These are phyloP conservation scores for Alternaria gaisen DNA, from an alignment of 2,329 filamentous ascomycete species.

Conservation along the genomic window DNA sequence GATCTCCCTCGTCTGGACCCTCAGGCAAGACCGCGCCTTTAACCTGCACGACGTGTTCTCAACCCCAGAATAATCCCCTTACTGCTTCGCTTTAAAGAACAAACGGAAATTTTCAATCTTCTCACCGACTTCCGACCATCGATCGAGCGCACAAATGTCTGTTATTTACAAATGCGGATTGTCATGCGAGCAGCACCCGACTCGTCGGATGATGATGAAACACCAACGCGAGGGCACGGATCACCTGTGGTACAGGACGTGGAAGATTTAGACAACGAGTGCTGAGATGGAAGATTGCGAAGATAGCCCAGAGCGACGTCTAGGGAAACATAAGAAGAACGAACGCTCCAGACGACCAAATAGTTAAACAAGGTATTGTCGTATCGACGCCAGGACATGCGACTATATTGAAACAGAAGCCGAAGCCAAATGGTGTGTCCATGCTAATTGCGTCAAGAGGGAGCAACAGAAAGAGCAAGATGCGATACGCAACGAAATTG, in stretches of 20 bases:
- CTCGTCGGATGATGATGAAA: conserved; percentile 12
- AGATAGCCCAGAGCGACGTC: background rate
- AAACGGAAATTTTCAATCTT: background rate
- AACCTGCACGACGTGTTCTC: background rate
- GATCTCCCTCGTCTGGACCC: background rate
- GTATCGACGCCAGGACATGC: background rate
- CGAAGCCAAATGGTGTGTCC: background rate
- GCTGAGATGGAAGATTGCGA: background rate
- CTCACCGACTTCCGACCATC: background rate
- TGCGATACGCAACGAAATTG: background rate
- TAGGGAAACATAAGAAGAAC: background rate
- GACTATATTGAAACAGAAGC: background rate
- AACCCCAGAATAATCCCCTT: background rate
- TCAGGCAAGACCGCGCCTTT: background rate
- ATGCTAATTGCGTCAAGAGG: background rate
- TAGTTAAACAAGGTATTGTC: background rate
- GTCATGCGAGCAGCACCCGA: background rate
- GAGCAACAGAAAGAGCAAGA: background rate
- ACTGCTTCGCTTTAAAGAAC: background rate
- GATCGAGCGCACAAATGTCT: background rate
- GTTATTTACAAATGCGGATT: background rate
- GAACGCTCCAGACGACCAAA: background rate
- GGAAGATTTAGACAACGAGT: background rate
- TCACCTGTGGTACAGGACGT: conserved; percentile 7
- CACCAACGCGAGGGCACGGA: conserved; percentile 19